Base-by-base conservation (phyloP, 805 yeast species). In the Komagataella phaffii region DNA sequence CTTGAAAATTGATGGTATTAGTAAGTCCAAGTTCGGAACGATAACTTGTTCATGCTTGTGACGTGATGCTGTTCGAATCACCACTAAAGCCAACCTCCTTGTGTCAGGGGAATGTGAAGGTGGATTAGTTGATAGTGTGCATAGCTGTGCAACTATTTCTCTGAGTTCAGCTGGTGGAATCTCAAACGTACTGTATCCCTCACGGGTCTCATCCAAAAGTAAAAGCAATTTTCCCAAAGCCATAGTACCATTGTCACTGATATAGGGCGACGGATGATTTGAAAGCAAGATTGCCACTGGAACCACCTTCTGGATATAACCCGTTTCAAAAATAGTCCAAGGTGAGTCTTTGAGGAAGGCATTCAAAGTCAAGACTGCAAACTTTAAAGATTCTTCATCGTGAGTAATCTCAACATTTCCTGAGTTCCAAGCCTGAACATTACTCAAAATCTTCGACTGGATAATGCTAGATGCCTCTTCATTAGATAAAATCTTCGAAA, bases 281-380 rank as follows among this genome's bases (percentile, higher is more conserved):
- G 72, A 60, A 24, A 81, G 76, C 8, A 60, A 63, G 17, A 73
- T 57, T 44, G 85, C 66, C 55, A 75, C 80, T 1, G 67, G 63
- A 36, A 75, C 74, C 50, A 83, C 70, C 3, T 77, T 79, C 2
- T 67, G 66, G 23, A 75, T 57, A 47, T 83, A 61, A 0, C 79
- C 83, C 8, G 76, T 67, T 19, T 71, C 66, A 59, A 81, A 77
- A 24, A 85, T 73, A 17, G n/a, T 45, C 47, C 47, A 45, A n/a
- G 90, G 88, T 1, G 90, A 80, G 61, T 85, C 88, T 59, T 79
- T 81, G 66, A 88, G 73, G 68, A 88, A 85, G 0, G 95, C 85
- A 66, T 88, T 88, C 61, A 87, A 65, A 3, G 91, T 77, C 60
- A 87, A 70, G 44, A 86, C 72, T 19, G 85, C 81, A 69, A 87